phyloP scores from a whole-genome alignment of 352 stramenopile genomes.

The Peronospora belbahrii region DNA sequence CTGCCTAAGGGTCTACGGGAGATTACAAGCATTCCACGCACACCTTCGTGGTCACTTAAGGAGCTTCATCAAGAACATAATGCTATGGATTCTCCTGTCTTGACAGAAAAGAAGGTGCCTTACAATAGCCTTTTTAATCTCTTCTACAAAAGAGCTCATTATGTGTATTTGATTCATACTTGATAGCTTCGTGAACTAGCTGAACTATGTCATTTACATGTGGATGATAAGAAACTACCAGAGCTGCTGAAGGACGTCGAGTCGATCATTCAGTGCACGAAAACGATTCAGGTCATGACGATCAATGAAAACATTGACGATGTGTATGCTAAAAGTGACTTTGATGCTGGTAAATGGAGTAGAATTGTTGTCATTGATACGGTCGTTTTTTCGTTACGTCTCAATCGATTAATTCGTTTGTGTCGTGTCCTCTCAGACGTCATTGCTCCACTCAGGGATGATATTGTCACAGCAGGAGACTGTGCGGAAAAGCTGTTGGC shows the following conservation, averaged over 20 bases:
- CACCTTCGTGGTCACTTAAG: slow-evolving; percentile 70
- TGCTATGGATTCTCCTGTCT: slow-evolving; percentile 38
- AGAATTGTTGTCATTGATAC: too few relatives aligned
- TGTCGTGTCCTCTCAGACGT: slow-evolving; percentile 9
- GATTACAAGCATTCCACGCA: slow-evolving; percentile 54
- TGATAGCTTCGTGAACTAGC: slow-evolving; percentile 61
- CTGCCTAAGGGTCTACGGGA: slow-evolving; percentile 50
- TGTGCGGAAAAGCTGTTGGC: slow-evolving; percentile 59
- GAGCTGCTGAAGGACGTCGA: slow-evolving; percentile 72
- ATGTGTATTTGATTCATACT: not conserved
- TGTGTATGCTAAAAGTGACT: slow-evolving; percentile 60
- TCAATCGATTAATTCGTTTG: not conserved
- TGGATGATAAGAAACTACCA: slow-evolving; percentile 63
- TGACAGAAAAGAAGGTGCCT: slow-evolving; percentile 55
- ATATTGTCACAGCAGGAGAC: slow-evolving; percentile 71
- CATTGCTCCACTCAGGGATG: slow-evolving; percentile 55
- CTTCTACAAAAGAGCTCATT: too few relatives aligned
- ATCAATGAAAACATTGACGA: slow-evolving; percentile 78
- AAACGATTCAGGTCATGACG: slow-evolving; percentile 78
- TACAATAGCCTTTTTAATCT: not conserved
- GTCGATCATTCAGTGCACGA: slow-evolving; percentile 85
- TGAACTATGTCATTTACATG: slow-evolving; percentile 76
- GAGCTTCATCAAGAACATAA: slow-evolving; percentile 66
- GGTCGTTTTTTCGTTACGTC: too few relatives aligned
- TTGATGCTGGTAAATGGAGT: slow-evolving; percentile 31